A percentile compares a stretch with the other conserved stretches of the same genome.
Conservation (phyloP, 1,284 basidiomycete genomes). For the Pascua sp. region DNA sequence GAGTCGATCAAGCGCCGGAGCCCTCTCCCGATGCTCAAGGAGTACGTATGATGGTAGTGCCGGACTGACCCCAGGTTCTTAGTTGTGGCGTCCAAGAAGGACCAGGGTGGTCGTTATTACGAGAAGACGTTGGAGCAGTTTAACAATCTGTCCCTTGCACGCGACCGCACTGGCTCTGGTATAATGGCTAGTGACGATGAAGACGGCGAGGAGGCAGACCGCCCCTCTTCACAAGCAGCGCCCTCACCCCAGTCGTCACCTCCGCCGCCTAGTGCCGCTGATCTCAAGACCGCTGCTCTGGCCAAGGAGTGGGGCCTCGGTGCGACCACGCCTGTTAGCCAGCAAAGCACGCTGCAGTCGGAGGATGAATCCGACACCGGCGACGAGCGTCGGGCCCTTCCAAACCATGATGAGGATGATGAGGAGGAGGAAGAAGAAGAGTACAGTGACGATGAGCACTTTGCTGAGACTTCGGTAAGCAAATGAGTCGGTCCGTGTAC, state of each 20-base stretch:
- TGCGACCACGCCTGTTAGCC: no score
- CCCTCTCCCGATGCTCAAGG: constrained; percentile 62
- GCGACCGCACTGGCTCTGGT: constrained; percentile 24
- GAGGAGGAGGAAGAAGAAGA: constrained; percentile 16
- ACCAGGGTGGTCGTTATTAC: constrained; percentile 33
- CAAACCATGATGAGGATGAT: constrained; percentile 36
- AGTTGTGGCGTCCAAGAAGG: constrained; percentile 41
- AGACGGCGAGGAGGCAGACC: constrained; percentile 19
- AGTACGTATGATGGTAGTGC: constrained; percentile 51
- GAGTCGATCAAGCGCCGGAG: constrained; percentile 65
- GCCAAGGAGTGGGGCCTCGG: no score
- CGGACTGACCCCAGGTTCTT: constrained; percentile 31
- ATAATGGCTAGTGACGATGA: background rate
- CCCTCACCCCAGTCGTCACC: no score
- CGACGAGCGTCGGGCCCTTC: no score
- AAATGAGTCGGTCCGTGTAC: no score
- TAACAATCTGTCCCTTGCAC: constrained; percentile 25
- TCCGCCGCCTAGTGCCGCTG: no score
- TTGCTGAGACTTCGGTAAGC: constrained; percentile 19
- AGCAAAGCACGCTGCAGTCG: no score
- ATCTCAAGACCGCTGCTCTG: no score
- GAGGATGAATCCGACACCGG: no score
- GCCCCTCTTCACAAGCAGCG: no score
- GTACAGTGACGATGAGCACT: constrained; percentile 40
- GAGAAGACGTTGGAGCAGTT: constrained; percentile 34